A percentile compares a stretch with the other conserved stretches of the same genome.
phyloP scores from a whole-genome alignment of 306 rosid species.

The Acacia crassicarpa region DNA sequence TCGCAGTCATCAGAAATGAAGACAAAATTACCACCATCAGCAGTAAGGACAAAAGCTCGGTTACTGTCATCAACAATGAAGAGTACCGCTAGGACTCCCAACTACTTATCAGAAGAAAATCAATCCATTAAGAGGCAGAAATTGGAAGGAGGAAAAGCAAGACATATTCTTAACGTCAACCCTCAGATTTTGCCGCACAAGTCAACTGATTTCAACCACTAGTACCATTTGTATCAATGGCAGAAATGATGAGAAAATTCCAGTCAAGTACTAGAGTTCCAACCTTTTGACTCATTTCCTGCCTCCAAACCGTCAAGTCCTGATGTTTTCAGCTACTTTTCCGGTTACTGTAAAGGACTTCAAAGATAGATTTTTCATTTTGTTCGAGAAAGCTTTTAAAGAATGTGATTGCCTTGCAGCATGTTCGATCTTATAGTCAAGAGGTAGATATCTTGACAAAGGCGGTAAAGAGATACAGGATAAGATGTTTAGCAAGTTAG shows the following conservation, averaged over 20 bases:
- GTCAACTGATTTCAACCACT: no score
- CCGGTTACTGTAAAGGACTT: conserved; percentile 98
- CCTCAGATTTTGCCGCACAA: no score
- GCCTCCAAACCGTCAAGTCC: conserved; percentile 77
- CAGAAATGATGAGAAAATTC: no score
- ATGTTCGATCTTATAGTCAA: no score
- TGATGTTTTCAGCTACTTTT: conserved; percentile 98
- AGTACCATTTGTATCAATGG: no score
- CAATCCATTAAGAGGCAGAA: conserved; percentile 96
- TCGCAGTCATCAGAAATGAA: not conserved
- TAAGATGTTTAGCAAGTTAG: no score
- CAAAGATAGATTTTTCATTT: conserved; percentile 65
- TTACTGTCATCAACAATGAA: conserved; percentile 42
- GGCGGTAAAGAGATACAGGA: no score
- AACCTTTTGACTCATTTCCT: conserved; percentile 90
- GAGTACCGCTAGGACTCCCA: conserved; percentile 45
- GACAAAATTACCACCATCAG: not conserved
- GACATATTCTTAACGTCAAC: conserved; percentile 40
- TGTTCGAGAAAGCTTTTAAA: no score
- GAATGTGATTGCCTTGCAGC: no score
- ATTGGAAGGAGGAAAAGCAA: conserved; percentile 80
- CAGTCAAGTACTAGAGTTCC: no score
- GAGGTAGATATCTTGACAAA: no score
- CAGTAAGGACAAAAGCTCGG: not conserved
- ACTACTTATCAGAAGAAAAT: conserved; percentile 70